phyloP scores from a whole-genome alignment of 192 early-diverging fungal species.

The Umbelopsis sp. region DNA sequence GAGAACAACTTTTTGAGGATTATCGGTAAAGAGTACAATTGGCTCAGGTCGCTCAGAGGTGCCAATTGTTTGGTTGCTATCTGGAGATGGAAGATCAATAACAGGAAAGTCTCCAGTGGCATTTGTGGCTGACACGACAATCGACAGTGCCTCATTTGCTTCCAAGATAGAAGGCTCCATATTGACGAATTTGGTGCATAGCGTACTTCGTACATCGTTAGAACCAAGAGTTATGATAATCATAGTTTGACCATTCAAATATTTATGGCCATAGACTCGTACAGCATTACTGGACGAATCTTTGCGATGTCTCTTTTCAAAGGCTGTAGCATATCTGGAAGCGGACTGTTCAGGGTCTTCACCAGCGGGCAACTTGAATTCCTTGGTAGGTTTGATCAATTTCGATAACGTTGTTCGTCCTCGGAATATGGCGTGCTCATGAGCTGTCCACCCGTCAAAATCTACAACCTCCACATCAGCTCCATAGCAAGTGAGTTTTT shows the following conservation, averaged over 20 bases:
- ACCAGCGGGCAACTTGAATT: too few relatives aligned
- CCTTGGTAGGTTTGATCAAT: not conserved
- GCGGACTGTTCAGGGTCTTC: not conserved
- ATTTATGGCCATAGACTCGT: slow-evolving; percentile 63
- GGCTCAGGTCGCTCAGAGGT: slow-evolving; percentile 47
- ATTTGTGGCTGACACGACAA: slow-evolving; percentile 61
- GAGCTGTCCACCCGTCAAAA: slow-evolving; percentile 57
- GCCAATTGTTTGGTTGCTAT: slow-evolving; percentile 38
- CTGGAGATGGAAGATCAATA: slow-evolving; percentile 57
- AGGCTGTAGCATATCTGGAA: not conserved
- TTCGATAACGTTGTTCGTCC: slow-evolving; percentile 39
- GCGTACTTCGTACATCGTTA: slow-evolving; percentile 52
- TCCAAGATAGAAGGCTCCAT: slow-evolving; percentile 42
- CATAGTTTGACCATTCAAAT: slow-evolving; percentile 60
- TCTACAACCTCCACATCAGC: slow-evolving; percentile 53
- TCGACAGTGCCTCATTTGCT: slow-evolving; percentile 36
- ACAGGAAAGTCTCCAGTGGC: slow-evolving; percentile 60
- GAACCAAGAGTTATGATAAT: slow-evolving; percentile 69
- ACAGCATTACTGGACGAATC: slow-evolving; percentile 38
- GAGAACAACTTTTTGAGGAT: slow-evolving; percentile 53
- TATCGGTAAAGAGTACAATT: slow-evolving; percentile 55
- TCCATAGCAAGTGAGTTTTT: slow-evolving; percentile 52
- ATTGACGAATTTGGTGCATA: slow-evolving; percentile 45
- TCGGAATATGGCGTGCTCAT: slow-evolving; percentile 66
- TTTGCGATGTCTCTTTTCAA: slow-evolving; percentile 16